These are phyloP conservation scores for Cyclotella atomus DNA, from an alignment of 108 stramenopile species.

Conservation along the genomic window DNA sequence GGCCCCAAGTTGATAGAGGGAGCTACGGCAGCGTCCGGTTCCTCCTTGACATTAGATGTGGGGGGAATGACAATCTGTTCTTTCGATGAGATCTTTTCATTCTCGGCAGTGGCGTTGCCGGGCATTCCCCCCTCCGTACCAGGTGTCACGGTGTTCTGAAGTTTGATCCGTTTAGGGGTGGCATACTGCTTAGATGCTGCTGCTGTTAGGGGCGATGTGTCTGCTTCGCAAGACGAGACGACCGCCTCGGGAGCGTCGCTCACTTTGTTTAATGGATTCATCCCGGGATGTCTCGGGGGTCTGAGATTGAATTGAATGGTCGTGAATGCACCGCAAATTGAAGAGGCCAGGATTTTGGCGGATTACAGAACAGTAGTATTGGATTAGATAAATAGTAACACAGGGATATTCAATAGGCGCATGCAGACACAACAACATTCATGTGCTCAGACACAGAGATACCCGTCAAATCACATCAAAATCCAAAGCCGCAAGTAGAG, in stretches of 20 bases:
- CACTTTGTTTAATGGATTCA: neutral
- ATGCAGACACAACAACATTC: no score
- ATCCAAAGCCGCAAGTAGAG: neutral
- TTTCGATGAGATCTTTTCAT: neutral
- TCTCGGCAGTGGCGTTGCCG: neutral
- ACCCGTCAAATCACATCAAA: neutral
- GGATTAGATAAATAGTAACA: neutral
- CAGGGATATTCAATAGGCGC: no score
- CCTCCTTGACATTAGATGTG: neutral
- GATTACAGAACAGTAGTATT: no score
- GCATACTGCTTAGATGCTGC: slow-evolving; percentile 8
- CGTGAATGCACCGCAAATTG: neutral
- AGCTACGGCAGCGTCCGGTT: neutral
- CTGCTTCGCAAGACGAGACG: slow-evolving; percentile 21
- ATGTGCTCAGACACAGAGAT: neutral
- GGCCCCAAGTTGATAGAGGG: slow-evolving; percentile 30
- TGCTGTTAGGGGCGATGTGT: slow-evolving; percentile 5
- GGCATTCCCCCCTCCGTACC: slow-evolving; percentile 22
- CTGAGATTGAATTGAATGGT: neutral
- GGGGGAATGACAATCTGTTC: neutral
- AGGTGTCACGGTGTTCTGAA: slow-evolving; percentile 30
- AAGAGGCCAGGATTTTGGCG: no score
- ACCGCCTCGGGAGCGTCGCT: slow-evolving; percentile 1
- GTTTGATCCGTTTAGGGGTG: slow-evolving; percentile 35
- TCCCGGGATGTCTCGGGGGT: neutral